phyloP scores from a whole-genome alignment of 2,329 filamentous ascomycete species.

The Talaromyces albobiverticillius region DNA sequence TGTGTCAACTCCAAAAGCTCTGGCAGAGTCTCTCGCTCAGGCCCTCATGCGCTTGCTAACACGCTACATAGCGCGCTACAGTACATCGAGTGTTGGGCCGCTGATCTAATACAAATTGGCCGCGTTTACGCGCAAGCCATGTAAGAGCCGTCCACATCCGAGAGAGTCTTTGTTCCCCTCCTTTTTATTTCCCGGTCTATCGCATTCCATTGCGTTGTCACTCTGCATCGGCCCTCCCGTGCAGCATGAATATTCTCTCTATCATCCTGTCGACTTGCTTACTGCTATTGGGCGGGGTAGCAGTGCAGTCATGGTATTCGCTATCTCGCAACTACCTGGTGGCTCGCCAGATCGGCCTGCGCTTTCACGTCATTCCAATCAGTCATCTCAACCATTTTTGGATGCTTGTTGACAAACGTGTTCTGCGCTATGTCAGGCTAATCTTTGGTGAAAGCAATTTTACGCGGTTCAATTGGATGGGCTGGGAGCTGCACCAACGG shows the following conservation, averaged over 20 bases:
- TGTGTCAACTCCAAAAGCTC: too few relatives aligned
- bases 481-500: slow-evolving; percentile 6
- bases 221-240: too few relatives aligned
- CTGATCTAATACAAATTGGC: too few relatives aligned
- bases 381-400: slow-evolving; percentile 5
- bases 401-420: slow-evolving; percentile 3
- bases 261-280: background rate
- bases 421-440: slow-evolving; percentile 3
- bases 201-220: too few relatives aligned
- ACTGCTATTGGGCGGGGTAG: background rate
- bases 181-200: too few relatives aligned
- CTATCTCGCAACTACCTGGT: background rate
- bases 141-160: too few relatives aligned
- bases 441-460: slow-evolving; percentile 3
- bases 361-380: slow-evolving; percentile 6
- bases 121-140: too few relatives aligned
- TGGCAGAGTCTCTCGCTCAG: too few relatives aligned
- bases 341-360: background rate
- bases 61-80: too few relatives aligned
- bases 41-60: too few relatives aligned
- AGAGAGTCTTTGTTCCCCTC: too few relatives aligned
- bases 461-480: slow-evolving; percentile 11
- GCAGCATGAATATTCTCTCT: background rate
- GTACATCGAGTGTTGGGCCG: too few relatives aligned
- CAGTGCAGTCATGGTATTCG: slow-evolving; percentile 1